A percentile compares a stretch with the other conserved stretches of the same genome.
Evolutionary conservation across 2,329 filamentous ascomycete genomes (phyloP).

Genomic region (Sporothrix protearum): DNA sequence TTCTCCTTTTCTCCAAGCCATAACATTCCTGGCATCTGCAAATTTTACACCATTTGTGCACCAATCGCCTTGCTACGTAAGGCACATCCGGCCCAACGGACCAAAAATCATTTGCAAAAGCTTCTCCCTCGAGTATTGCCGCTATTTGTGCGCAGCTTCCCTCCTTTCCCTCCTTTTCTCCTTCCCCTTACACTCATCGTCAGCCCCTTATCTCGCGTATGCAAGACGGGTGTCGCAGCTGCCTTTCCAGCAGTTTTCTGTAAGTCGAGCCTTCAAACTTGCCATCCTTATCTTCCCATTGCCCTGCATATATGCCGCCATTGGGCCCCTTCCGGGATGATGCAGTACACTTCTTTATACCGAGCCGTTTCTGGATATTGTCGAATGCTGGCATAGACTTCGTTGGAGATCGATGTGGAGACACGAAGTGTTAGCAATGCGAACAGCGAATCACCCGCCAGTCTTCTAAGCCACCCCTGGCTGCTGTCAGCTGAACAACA

Average conservation of each 20-base stretch:
- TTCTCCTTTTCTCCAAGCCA: background rate
- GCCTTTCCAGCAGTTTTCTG: background rate
- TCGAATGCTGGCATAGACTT: background rate
- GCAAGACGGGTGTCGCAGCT: background rate
- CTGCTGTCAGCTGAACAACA: background rate
- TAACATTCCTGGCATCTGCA: background rate
- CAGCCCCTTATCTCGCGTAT: conserved; percentile 13
- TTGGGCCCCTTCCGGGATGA: too few species aligned
- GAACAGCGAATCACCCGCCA: background rate
- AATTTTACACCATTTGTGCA: background rate
- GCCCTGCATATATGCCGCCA: too few species aligned
- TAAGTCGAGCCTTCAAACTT: background rate
- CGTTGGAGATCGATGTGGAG: background rate
- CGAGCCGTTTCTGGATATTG: too few species aligned
- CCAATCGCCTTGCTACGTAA: conserved; percentile 1
- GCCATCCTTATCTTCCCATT: background rate
- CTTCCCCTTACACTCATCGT: background rate
- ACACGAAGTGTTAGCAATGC: background rate
- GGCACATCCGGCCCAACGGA: background rate
- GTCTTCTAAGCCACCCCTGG: background rate
- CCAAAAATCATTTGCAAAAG: background rate
- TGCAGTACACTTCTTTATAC: too few species aligned
- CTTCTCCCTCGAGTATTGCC: background rate
- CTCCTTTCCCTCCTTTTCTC: background rate
- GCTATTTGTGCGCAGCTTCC: background rate